phyloP scores from a whole-genome alignment of 2,329 filamentous ascomycete species.

The Pestalotiopsis sp. region DNA sequence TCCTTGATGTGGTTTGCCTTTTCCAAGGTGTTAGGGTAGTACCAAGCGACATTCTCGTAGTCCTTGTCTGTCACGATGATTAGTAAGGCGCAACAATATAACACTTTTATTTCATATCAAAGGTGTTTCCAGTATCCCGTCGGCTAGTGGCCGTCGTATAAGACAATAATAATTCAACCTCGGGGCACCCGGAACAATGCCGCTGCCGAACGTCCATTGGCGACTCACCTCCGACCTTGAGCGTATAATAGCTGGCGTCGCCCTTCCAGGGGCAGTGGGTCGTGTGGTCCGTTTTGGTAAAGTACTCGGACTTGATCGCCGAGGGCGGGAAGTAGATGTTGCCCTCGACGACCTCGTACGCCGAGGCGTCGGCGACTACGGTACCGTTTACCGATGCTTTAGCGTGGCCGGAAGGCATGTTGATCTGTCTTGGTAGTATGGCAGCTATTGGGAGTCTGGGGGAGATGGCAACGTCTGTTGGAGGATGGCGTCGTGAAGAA shows the following conservation, averaged over 20 bases:
- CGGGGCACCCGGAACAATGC: too few species aligned
- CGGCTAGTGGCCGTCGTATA: too few species aligned
- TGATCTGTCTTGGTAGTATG: background rate
- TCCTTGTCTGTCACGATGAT: constrained; percentile 38
- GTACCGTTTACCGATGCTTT: constrained; percentile 50
- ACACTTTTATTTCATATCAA: too few species aligned
- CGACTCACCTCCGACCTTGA: constrained; percentile 47
- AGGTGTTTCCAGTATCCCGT: too few species aligned
- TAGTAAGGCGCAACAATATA: background rate
- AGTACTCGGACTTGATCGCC: constrained; percentile 45
- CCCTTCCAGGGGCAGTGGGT: constrained; percentile 62
- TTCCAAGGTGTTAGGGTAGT: constrained; percentile 53
- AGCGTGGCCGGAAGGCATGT: constrained; percentile 34
- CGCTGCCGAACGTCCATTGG: too few species aligned
- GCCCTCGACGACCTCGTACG: constrained; percentile 59
- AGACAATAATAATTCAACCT: too few species aligned
- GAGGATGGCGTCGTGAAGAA: background rate
- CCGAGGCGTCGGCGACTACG: constrained; percentile 52
- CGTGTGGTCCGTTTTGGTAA: constrained; percentile 46
- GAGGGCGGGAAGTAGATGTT: constrained; percentile 59
- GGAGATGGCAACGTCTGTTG: background rate
- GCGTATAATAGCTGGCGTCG: constrained; percentile 57
- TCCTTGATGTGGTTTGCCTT: constrained; percentile 54
- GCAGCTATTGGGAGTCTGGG: too few species aligned
- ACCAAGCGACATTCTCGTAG: constrained; percentile 60